Evolutionary conservation across 768 basidiomycete species (phyloP).

Genomic region (Mrakia frigida): DNA sequence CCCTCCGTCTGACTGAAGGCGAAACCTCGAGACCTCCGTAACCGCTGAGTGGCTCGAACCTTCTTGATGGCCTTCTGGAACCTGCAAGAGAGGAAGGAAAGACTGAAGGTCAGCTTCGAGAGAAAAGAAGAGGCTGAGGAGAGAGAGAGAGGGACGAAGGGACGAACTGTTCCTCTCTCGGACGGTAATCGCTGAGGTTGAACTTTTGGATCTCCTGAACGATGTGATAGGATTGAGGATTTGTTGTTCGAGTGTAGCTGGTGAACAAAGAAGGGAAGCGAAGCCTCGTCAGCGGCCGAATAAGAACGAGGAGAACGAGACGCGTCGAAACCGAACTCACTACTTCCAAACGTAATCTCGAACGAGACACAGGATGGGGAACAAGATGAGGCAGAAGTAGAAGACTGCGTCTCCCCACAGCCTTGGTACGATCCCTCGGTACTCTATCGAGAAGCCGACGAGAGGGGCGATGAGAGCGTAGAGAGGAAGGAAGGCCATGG

Average conservation of each 20-base stretch:
- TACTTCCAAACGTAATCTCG: conserved; percentile 98
- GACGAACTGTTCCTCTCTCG: conserved; percentile 84
- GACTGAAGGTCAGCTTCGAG: conserved; percentile 20
- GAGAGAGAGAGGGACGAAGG: neutral
- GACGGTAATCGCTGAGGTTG: conserved; percentile 58
- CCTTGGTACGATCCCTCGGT: conserved; percentile 78
- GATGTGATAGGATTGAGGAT: conserved; percentile 90
- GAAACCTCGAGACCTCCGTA: conserved; percentile 93
- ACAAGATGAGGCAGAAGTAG: conserved; percentile 77
- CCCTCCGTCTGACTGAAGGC: conserved; percentile 97
- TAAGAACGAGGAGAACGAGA: neutral
- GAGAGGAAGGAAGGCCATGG: conserved; percentile 89
- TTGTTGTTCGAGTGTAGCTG: conserved; percentile 86
- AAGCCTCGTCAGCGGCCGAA: neutral
- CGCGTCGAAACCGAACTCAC: conserved; percentile 50
- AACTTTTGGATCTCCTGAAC: conserved; percentile 72
- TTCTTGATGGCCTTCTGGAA: conserved; percentile 99
- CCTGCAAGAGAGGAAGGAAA: conserved; percentile 46
- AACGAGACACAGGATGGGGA: conserved; percentile 76
- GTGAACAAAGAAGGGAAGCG: neutral
- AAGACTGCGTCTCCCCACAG: conserved; percentile 85
- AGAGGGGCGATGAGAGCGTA: conserved; percentile 85
- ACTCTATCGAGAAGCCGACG: conserved; percentile 78
- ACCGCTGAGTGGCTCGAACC: conserved; percentile 94
- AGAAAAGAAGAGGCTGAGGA: conserved; percentile 40